These are phyloP conservation scores for Ganoderma multipileum DNA, from an alignment of 1,284 basidiomycete species.

Conservation along the genomic window DNA sequence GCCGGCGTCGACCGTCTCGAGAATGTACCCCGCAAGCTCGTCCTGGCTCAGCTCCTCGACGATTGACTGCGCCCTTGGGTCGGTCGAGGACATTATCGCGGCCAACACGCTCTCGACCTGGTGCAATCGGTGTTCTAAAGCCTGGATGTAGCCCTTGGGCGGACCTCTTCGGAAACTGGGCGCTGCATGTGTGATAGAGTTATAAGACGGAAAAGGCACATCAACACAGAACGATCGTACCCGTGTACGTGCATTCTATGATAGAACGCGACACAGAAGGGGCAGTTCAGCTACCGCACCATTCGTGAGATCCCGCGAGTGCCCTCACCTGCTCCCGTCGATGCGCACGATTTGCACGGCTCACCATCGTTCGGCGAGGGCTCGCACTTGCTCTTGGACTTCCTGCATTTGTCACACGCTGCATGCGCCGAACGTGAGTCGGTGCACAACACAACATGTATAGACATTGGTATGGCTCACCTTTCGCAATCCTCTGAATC, in stretches of 20 bases:
- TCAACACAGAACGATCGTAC: conserved; percentile 42
- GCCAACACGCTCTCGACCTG: conserved; percentile 88
- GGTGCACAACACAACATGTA: conserved; percentile 13
- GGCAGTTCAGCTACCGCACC: not conserved
- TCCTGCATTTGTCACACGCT: conserved; percentile 87
- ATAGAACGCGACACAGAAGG: conserved; percentile 31
- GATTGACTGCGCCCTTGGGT: conserved; percentile 66
- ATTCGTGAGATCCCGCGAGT: not conserved
- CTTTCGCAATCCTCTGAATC: conserved; percentile 62
- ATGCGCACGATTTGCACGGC: conserved; percentile 73
- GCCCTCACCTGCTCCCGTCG: conserved; percentile 60
- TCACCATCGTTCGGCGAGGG: conserved; percentile 54
- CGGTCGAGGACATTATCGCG: conserved; percentile 71
- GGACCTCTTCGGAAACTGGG: conserved; percentile 85
- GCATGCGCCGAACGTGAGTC: not conserved
- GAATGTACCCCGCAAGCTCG: conserved; percentile 72
- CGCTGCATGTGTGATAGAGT: conserved; percentile 47
- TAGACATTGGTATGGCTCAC: conserved; percentile 39
- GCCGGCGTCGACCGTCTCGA: conserved; percentile 75
- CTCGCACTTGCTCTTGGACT: conserved; percentile 88
- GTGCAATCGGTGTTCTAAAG: conserved; percentile 87
- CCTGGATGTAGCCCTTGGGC: conserved; percentile 90
- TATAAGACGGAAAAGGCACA: not conserved
- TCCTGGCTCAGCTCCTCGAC: conserved; percentile 76
- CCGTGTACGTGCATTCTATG: conserved; percentile 79